Conservation (phyloP, 108 stramenopile genomes). For the Schizochytrium sp. region DNA sequence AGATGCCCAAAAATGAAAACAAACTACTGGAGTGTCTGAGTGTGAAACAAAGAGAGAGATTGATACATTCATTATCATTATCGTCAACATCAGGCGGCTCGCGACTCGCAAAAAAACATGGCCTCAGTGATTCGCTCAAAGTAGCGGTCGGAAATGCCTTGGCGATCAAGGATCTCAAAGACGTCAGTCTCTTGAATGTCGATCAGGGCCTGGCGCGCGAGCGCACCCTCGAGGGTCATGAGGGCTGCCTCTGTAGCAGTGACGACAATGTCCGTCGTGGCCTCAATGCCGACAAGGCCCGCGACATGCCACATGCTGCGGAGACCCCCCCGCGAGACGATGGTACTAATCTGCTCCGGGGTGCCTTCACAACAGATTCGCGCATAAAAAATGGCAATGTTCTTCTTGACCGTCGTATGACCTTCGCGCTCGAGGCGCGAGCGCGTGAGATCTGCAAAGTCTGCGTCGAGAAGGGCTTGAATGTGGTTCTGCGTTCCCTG, state of each 20-base stretch:
- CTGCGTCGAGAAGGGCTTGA: neutral
- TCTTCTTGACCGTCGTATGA: neutral
- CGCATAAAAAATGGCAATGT: neutral
- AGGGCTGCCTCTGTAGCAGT: neutral
- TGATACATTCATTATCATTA: no score
- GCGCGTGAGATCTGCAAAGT: neutral
- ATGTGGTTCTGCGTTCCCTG: neutral
- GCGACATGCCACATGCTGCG: neutral
- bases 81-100: neutral
- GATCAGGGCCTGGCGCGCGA: neutral
- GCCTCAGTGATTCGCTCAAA: neutral
- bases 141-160: neutral
- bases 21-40: no score
- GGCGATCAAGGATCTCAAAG: neutral
- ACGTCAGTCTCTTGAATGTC: neutral
- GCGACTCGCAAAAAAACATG: neutral
- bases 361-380: neutral
- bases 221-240: neutral
- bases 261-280: neutral
- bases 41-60: no score
- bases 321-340: neutral
- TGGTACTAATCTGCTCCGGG: neutral
- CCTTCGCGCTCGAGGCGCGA: neutral
- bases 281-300: neutral
- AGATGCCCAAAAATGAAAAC: no score